Evolutionary conservation across 2,329 filamentous ascomycete species (phyloP), one percentile per base, ranked within the genome.

Genomic region (Thielaviopsis euricoi): DNA sequence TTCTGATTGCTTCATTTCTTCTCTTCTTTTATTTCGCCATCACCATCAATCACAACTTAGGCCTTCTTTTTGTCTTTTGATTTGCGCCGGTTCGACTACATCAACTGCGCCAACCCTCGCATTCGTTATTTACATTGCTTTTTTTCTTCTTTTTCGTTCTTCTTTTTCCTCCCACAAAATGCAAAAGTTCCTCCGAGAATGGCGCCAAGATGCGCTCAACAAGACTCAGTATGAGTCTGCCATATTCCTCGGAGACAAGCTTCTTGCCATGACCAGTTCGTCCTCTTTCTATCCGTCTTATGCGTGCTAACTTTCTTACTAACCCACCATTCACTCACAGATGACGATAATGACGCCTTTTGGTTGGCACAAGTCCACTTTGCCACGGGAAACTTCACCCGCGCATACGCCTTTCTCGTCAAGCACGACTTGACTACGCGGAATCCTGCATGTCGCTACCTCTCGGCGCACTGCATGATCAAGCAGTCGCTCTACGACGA

Each of bases 281-380:
- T 71, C 37, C n/a, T 15, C 25, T 37, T n/a, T 51, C 55, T 52
- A 29, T 40, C 29, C 33, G 23, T 51, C n/a, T 21, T n/a, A 15
- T 21, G 33, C 43, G 29, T 22, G 19, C 17, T 46, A 40, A 15
- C 43, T 49, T 15, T 22, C 3, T n/a, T 33, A 37, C 48, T 43
- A 49, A 43, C 37, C 33, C 48, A 50, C 56, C 63, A 21, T 52
- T 17, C 52, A 19, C 17, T 56, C 22, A 9, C 63, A 96, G 93
- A 90, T 67, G 87, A 91, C 69, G 89, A 95, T 66, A 85, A 88
- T 63, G 93, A 98, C 69, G 91, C 90, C 48, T 95, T 95, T 68
- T 96, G 89, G 86, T 84, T 98, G 50, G 93, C 93, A n/a, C 91
- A 97, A 71, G 89, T 95, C 43, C 91, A 98, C 71, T 98, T 97